Conservation (phyloP, 768 basidiomycete species). For the Gloeostereum incarnatum region DNA sequence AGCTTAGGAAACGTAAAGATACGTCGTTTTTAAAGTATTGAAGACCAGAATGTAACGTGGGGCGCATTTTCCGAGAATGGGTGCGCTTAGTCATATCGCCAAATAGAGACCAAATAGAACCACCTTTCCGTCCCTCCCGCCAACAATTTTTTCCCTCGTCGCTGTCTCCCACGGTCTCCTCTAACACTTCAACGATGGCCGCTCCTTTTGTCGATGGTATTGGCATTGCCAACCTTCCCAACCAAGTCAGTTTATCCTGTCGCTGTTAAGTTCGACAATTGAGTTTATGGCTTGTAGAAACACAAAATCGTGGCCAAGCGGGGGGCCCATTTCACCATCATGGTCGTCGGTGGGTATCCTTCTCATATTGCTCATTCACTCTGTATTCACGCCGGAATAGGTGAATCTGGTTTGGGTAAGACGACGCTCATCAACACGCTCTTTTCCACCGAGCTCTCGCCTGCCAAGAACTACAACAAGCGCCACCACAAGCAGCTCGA, state of each 20-base stretch:
- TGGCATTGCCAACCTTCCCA: conserved; percentile 94
- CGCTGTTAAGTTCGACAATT: background rate
- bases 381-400: conserved; percentile 28
- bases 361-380: background rate
- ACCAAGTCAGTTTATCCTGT: conserved; percentile 60
- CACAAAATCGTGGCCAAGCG: conserved; percentile 99
- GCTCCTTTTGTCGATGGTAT: conserved; percentile 60
- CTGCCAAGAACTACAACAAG: conserved; percentile 80
- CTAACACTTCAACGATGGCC: too few species aligned
- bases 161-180: too few species aligned
- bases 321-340: conserved; percentile 96
- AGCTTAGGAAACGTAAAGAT: too few species aligned
- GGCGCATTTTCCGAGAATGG: too few species aligned
- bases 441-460: conserved; percentile 94
- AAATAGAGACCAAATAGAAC: too few species aligned
- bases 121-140: too few species aligned
- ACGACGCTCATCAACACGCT: conserved; percentile 98
- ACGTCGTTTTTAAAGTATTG: too few species aligned
- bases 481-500: conserved; percentile 95
- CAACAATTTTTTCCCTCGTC: too few species aligned
- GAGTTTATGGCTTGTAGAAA: conserved; percentile 42
- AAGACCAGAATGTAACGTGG: too few species aligned
- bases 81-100: too few species aligned
- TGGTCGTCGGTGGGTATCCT: conserved; percentile 83
- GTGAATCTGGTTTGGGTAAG: conserved; percentile 96